phyloP scores from a whole-genome alignment of 2,329 filamentous ascomycete genomes.

The Fusarium secorum region DNA sequence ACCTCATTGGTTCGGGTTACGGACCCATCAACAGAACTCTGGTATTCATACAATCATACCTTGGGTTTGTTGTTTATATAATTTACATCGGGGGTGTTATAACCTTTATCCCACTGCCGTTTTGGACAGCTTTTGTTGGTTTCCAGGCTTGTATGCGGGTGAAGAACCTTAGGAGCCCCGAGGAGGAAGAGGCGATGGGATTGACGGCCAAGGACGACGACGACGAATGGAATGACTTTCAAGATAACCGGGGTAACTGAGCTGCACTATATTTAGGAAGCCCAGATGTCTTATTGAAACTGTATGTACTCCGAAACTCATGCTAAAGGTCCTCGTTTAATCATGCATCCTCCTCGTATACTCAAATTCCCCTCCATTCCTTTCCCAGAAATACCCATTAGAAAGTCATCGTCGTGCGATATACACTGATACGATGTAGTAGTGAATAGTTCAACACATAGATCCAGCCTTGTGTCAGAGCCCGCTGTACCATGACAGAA shows the following conservation, averaged over 20 bases:
- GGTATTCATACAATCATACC: not conserved
- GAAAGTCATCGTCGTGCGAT: constrained; percentile 8
- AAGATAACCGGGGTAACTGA: constrained; percentile 16
- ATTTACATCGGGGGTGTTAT: not conserved
- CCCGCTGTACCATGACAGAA: constrained; percentile 7
- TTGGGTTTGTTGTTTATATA: not conserved
- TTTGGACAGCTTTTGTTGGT: constrained; percentile 29
- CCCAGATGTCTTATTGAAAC: constrained; percentile 5
- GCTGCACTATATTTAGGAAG: not conserved
- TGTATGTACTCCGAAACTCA: constrained; percentile 7
- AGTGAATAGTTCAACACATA: constrained; percentile 1
- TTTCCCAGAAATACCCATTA: not conserved
- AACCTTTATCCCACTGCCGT: constrained; percentile 1
- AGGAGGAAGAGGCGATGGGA: constrained; percentile 16
- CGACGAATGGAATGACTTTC: constrained; percentile 15
- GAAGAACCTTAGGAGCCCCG: not conserved
- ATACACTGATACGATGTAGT: constrained; percentile 26
- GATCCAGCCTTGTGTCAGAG: constrained; percentile 19
- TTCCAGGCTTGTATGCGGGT: constrained; percentile 23
- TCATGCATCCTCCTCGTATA: constrained; percentile 3
- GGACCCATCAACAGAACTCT: constrained; percentile 5
- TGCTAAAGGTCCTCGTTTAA: constrained; percentile 10
- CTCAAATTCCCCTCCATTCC: not conserved
- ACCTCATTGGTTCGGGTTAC: constrained; percentile 8
- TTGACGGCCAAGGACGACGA: constrained; percentile 9